phyloP scores from a whole-genome alignment of 208 protist species.

The Leishmania aethiopica region DNA sequence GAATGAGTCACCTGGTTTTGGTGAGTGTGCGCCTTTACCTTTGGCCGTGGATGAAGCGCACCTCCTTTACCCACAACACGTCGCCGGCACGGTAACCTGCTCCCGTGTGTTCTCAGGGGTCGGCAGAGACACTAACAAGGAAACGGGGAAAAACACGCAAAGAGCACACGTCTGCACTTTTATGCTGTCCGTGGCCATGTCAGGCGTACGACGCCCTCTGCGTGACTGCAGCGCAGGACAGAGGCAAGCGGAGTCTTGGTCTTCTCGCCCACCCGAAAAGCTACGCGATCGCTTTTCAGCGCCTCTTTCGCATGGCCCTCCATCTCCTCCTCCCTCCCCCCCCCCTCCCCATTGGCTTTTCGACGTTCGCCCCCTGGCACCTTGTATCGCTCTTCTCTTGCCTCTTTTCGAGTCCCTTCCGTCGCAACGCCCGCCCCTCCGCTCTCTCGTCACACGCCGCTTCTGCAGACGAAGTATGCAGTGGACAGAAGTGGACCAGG shows the following conservation, averaged over 20 bases:
- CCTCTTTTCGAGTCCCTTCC: background rate
- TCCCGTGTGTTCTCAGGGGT: background rate
- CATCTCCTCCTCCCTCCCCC: background rate
- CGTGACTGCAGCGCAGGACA: background rate
- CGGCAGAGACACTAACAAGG: background rate
- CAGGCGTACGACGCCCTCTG: background rate
- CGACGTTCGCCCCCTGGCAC: background rate
- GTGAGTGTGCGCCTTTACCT: background rate
- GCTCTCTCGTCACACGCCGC: background rate
- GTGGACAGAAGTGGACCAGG: constrained; percentile 36
- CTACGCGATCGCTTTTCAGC: background rate
- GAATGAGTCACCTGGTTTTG: background rate
- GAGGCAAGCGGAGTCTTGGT: background rate
- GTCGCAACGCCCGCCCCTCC: background rate
- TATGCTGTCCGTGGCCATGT: background rate
- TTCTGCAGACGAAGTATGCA: constrained; percentile 19
- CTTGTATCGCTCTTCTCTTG: constrained; percentile 14
- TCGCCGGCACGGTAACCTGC: background rate
- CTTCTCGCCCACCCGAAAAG: background rate
- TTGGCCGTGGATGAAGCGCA: background rate
- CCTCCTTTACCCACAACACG: background rate
- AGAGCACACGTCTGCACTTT: background rate
- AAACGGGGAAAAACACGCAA: background rate
- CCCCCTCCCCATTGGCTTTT: background rate
- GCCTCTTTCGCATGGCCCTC: background rate